These are phyloP conservation scores for Rhododendron griersonianum DNA, from an alignment of 148 eudicot genomes.

Conservation along the genomic window DNA sequence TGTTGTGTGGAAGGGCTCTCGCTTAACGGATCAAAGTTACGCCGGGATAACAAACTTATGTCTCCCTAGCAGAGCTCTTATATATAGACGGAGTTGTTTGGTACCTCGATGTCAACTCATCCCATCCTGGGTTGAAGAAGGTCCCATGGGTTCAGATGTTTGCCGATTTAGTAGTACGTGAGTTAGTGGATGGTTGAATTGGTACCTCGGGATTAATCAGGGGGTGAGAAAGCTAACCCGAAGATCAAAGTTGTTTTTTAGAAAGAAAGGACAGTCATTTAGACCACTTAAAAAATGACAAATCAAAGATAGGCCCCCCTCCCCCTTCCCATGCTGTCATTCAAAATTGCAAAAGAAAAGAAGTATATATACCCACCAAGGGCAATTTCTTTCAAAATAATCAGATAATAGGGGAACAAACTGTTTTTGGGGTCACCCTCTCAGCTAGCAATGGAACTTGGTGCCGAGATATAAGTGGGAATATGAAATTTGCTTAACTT, in stretches of 20 bases:
- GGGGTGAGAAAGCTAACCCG: not conserved
- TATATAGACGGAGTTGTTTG: not conserved
- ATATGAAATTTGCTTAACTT: not conserved
- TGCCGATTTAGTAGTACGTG: not conserved
- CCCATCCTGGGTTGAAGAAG: not conserved
- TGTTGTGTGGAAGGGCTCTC: not conserved
- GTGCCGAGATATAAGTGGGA: not conserved
- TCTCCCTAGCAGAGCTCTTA: not conserved
- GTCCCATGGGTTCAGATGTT: not conserved
- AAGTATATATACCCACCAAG: not conserved
- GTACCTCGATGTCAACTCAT: not conserved
- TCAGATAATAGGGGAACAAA: not conserved
- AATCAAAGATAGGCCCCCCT: not conserved
- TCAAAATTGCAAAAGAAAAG: not conserved
- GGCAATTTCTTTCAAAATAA: not conserved
- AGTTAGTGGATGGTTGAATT: not conserved
- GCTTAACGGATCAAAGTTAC: not conserved
- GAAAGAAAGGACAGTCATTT: too few species aligned
- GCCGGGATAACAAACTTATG: not conserved
- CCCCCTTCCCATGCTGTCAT: not conserved
- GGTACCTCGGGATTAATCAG: not conserved
- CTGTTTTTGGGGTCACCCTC: not conserved
- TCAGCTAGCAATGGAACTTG: not conserved
- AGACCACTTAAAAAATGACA: not conserved
- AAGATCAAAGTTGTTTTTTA: too few species aligned